A percentile compares a stretch with the other conserved stretches of the same genome.
Conservation (phyloP, 352 stramenopile species). For the Pythium volutum region DNA sequence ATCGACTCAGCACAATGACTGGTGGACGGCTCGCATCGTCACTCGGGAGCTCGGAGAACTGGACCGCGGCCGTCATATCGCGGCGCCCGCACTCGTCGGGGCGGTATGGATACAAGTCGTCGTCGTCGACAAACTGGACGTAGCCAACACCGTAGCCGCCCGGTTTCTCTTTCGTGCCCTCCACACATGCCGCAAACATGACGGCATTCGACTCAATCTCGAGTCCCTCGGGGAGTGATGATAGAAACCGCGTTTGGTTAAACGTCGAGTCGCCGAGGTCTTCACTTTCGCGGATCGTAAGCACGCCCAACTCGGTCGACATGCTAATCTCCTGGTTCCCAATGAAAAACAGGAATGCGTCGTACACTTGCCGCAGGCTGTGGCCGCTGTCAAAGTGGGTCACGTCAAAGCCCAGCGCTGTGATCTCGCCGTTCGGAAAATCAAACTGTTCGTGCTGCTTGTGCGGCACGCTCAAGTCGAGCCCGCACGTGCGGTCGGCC, state of each 20-base stretch:
- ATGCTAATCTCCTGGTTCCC: conserved; percentile 18
- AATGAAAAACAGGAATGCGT: conserved; percentile 14
- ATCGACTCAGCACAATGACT: background rate
- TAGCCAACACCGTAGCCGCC: background rate
- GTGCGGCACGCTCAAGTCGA: conserved; percentile 18
- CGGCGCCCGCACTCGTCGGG: conserved; percentile 5
- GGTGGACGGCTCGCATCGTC: background rate
- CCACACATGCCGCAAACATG: conserved; percentile 4
- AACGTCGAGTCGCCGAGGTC: background rate
- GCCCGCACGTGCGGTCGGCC: conserved; percentile 8
- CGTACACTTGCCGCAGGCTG: conserved; percentile 17
- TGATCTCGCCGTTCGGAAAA: conserved; percentile 11
- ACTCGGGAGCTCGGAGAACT: conserved; percentile 4
- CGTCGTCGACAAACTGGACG: conserved; percentile 18
- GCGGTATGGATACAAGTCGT: conserved; percentile 14
- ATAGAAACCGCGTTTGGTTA: conserved; percentile 16
- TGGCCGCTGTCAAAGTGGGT: conserved; percentile 8
- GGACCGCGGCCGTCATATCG: conserved; percentile 4
- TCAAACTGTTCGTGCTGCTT: conserved; percentile 16
- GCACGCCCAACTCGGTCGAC: conserved; percentile 3
- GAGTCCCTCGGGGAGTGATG: conserved; percentile 4
- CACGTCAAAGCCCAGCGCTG: conserved; percentile 10
- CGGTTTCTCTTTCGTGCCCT: background rate
- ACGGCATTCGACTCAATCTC: conserved; percentile 18
- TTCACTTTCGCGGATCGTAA: conserved; percentile 21